Base-by-base conservation (phyloP, 768 basidiomycete genomes). In the Calocera cornea region DNA sequence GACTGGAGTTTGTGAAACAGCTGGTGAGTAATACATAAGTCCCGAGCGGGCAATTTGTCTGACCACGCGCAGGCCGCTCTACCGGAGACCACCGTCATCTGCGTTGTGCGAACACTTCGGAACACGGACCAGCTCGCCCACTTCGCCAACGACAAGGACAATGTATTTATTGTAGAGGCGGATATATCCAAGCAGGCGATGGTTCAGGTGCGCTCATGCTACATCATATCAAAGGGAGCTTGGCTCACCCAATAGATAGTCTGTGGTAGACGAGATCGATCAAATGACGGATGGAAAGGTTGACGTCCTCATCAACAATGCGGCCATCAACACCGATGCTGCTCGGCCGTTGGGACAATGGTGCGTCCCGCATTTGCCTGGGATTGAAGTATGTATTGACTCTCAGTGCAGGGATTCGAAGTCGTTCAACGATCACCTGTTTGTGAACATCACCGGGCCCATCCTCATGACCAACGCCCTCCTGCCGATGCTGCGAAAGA, bases 301-400 rank as follows among this genome's bases (percentile, higher is more conserved):
- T 19, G 78, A 79, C 68, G 72, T 70, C 50, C 72, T 79, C 64
- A 78, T 79, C 64, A 78, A 79, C 70, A 79, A 79, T 66, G 79
- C 77, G 16, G 77, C 72, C 2, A 69, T 36, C 40, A 65, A 49
- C 33, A 31, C 41, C 34, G 65, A 50, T 8, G 22, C 68, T 19
- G 12, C 54, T 33, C 54, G 54, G 10, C 54, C 54, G 5, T 10
- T 60, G 2, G 10, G 31, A 7, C 54, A 60, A 60, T 60, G 54
- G 54, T 60, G 31, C 16, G 31, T 60, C 31, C 14, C 24, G 11
- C 19, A 41, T 24, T 47, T 47, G 19, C 44, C 19, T 8, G 8
- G 44, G 44, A 8, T 19, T 17, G 44, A 24, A 47, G 3, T 19
- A 24, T 36, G 14, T 41, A 34, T 5, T 41, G 65, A 65, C 22